Evolutionary conservation across 345 rosid species (phyloP).

Genomic region (Rhodomyrtus tomentosa): DNA sequence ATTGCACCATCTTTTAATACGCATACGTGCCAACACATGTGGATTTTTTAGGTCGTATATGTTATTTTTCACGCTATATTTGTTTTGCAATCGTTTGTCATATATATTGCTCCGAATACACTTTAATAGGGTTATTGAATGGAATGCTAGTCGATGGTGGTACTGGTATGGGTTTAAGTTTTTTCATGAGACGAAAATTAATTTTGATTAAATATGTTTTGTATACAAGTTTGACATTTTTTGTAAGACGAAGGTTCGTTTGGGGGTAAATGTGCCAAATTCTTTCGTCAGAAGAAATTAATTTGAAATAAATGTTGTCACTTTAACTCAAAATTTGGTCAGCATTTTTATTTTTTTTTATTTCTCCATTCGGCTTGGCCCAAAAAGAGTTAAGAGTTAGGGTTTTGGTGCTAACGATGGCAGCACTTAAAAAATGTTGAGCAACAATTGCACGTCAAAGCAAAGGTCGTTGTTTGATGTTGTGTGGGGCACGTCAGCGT

Average conservation of each 20-base stretch:
- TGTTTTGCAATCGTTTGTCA: no score
- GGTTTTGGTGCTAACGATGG: background rate
- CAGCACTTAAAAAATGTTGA: background rate
- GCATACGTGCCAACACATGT: background rate
- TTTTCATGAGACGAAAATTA: background rate
- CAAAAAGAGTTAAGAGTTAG: background rate
- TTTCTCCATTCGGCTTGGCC: background rate
- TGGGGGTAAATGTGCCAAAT: background rate
- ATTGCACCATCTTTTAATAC: background rate
- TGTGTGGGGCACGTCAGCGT: background rate
- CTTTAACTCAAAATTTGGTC: background rate
- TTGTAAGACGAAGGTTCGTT: background rate
- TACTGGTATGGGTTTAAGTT: rapidly evolving
- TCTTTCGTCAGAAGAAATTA: no score
- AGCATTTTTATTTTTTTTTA: background rate
- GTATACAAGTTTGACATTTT: no score
- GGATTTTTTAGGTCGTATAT: rapidly evolving
- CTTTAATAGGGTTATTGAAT: rapidly evolving
- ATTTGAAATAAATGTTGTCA: no score
- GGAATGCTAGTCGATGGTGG: background rate
- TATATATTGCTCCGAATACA: rapidly evolving
- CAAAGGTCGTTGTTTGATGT: background rate
- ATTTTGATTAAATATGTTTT: no score
- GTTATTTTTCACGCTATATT: rapidly evolving
- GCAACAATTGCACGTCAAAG: background rate